Evolutionary conservation across 2,329 filamentous ascomycete genomes (phyloP).

Genomic region (Teratosphaeria epicoccoides): DNA sequence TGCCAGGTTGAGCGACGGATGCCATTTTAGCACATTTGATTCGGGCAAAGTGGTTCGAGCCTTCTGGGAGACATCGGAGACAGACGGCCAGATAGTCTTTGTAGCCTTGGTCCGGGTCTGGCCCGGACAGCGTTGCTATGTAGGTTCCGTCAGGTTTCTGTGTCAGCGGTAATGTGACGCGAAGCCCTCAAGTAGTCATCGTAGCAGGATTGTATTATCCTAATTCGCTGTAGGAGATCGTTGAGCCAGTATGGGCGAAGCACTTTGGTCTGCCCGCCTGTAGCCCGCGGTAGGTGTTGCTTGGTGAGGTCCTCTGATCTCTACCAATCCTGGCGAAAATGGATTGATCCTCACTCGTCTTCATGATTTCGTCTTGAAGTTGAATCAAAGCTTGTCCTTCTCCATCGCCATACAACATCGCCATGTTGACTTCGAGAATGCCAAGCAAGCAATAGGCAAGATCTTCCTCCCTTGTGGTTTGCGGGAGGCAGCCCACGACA

Average conservation of each 20-base stretch:
- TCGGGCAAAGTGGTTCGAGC: conserved; percentile 15
- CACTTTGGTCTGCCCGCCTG: conserved; percentile 1
- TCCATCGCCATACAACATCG: conserved; percentile 32
- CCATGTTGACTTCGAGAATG: conserved; percentile 35
- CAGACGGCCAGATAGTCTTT: conserved; percentile 24
- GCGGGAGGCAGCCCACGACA: conserved; percentile 12
- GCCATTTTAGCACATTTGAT: conserved; percentile 10
- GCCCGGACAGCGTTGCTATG: conserved; percentile 25
- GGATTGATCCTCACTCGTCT: conserved; percentile 9
- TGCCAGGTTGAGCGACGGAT: conserved; percentile 7
- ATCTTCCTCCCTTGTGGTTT: conserved; percentile 8
- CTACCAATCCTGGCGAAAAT: conserved; percentile 13
- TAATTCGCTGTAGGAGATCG: conserved; percentile 23
- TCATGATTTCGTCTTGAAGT: conserved; percentile 11
- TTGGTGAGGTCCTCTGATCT: not conserved
- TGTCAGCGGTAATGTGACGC: conserved; percentile 5
- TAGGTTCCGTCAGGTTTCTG: not conserved
- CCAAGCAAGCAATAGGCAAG: conserved; percentile 10
- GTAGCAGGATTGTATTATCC: conserved; percentile 12
- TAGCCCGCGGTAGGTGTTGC: conserved; percentile 1
- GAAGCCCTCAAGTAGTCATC: conserved; percentile 8
- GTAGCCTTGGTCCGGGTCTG: conserved; percentile 18
- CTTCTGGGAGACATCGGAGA: conserved; percentile 15
- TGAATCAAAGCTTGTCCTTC: conserved; percentile 8
- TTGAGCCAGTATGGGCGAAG: conserved; percentile 30